phyloP scores from a whole-genome alignment of 768 basidiomycete species.

The Amanita exitialis region DNA sequence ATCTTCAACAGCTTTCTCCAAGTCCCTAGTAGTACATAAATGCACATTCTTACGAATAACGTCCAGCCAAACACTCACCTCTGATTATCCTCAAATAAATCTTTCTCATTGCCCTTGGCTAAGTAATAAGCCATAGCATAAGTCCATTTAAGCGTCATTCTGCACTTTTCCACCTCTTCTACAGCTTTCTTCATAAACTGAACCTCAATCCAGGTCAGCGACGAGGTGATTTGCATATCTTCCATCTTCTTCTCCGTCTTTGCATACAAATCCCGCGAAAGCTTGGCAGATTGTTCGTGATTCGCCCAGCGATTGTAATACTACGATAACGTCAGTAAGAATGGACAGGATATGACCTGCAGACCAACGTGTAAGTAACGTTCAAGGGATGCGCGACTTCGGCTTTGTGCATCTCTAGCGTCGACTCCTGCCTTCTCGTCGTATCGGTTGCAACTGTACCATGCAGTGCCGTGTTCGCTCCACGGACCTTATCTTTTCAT shows the following conservation, averaged over 20 bases:
- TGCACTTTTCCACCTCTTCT: slow-evolving; percentile 81
- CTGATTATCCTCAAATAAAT: slow-evolving; percentile 96
- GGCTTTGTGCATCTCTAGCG: slow-evolving; percentile 86
- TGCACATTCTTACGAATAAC: neutral
- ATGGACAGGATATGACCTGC: neutral
- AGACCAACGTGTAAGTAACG: slow-evolving; percentile 86
- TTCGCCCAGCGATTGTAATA: slow-evolving; percentile 99
- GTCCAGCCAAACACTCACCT: slow-evolving; percentile 32
- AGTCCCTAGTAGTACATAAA: slow-evolving; percentile 41
- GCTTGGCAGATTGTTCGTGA: slow-evolving; percentile 98
- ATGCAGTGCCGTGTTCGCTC: slow-evolving; percentile 93
- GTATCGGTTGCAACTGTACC: slow-evolving; percentile 97
- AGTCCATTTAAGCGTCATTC: slow-evolving; percentile 97
- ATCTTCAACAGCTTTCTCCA: slow-evolving; percentile 93
- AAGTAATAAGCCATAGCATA: slow-evolving; percentile 99
- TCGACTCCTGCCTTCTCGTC: slow-evolving; percentile 87
- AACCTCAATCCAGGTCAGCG: slow-evolving; percentile 95
- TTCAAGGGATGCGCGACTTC: slow-evolving; percentile 83
- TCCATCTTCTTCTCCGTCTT: slow-evolving; percentile 99
- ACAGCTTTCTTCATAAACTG: slow-evolving; percentile 99
- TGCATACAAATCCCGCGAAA: slow-evolving; percentile 82
- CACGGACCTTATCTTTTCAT: slow-evolving; percentile 64
- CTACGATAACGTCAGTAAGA: slow-evolving; percentile 26
- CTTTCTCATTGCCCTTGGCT: slow-evolving; percentile 83
- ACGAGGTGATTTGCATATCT: slow-evolving; percentile 91